Evolutionary conservation across 176 grass and related monocot species (phyloP).

Genomic region (Ampelocalamus luodianensis): DNA sequence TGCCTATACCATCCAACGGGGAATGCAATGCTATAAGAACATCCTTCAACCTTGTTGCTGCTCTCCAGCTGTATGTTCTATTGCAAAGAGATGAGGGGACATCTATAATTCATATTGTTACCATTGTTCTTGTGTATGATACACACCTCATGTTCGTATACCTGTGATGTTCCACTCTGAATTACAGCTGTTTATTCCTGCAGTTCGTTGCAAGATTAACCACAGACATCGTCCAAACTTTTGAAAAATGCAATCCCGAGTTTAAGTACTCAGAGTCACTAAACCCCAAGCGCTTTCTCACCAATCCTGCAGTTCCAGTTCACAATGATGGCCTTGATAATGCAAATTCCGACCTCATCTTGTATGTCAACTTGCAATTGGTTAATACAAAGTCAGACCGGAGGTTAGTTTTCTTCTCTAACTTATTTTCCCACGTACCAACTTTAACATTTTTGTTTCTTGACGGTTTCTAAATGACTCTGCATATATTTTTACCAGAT

Average conservation of each 20-base stretch:
- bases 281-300: constrained; percentile 89
- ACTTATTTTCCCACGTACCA: constrained; percentile 1
- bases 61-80: not conserved
- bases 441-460: constrained; percentile 4
- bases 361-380: constrained; percentile 89
- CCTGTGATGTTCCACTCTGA: constrained; percentile 40
- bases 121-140: constrained; percentile 33
- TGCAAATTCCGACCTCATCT: constrained; percentile 89
- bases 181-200: constrained; percentile 43
- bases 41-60: constrained; percentile 23
- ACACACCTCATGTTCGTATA: constrained; percentile 27
- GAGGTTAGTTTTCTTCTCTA: constrained; percentile 66
- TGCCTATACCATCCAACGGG: not conserved
- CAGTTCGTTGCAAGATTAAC: constrained; percentile 89
- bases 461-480: constrained; percentile 12
- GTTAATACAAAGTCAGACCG: constrained; percentile 62
- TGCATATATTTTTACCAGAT: constrained; percentile 14
- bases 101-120: constrained; percentile 29
- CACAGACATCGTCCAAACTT: constrained; percentile 74
- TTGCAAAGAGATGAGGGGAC: not conserved
- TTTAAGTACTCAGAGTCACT: constrained; percentile 81
- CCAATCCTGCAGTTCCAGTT: constrained; percentile 71
- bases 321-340: constrained; percentile 89
- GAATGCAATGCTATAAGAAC: not conserved
- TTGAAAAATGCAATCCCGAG: constrained; percentile 73